Conservation (phyloP, 441 rosid species). For the Corymbia citriodora region DNA sequence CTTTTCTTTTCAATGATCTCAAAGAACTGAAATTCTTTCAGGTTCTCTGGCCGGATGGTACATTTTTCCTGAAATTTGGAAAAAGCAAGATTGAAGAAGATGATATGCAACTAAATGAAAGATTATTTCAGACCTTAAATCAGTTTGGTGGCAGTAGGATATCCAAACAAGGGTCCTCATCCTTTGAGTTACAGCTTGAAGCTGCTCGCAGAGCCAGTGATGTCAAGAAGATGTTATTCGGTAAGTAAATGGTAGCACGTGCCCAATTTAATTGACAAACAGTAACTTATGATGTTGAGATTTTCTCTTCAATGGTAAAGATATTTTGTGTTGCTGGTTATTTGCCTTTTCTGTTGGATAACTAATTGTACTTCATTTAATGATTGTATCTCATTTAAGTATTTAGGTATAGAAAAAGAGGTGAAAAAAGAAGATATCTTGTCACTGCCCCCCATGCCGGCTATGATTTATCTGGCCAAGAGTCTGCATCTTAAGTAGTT, state of each 20-base stretch:
- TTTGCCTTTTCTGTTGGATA: background rate
- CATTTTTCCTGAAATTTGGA: conserved; percentile 57
- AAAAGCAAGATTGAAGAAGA: conserved; percentile 26
- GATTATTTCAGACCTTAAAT: conserved; percentile 29
- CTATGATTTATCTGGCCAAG: background rate
- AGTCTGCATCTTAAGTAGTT: background rate
- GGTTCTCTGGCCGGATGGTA: conserved; percentile 92
- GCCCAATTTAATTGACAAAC: background rate
- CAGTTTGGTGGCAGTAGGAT: conserved; percentile 53
- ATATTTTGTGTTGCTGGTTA: background rate
- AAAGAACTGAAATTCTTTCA: conserved; percentile 15
- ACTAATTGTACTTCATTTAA: background rate
- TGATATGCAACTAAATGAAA: conserved; percentile 23
- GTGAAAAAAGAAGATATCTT: background rate
- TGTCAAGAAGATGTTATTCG: conserved; percentile 77
- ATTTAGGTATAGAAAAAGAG: background rate
- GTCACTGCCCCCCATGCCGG: background rate
- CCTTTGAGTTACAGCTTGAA: conserved; percentile 82
- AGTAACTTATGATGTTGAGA: background rate
- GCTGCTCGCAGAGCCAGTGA: conserved; percentile 85
- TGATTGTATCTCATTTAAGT: background rate
- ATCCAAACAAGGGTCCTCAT: conserved; percentile 51
- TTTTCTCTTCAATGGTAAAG: background rate
- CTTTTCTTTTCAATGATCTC: background rate
- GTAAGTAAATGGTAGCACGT: conserved; percentile 17